Evolutionary conservation across 2,329 filamentous ascomycete genomes (phyloP), one percentile per base, ranked within the genome.

Genomic region (Exserohilum turcica): DNA sequence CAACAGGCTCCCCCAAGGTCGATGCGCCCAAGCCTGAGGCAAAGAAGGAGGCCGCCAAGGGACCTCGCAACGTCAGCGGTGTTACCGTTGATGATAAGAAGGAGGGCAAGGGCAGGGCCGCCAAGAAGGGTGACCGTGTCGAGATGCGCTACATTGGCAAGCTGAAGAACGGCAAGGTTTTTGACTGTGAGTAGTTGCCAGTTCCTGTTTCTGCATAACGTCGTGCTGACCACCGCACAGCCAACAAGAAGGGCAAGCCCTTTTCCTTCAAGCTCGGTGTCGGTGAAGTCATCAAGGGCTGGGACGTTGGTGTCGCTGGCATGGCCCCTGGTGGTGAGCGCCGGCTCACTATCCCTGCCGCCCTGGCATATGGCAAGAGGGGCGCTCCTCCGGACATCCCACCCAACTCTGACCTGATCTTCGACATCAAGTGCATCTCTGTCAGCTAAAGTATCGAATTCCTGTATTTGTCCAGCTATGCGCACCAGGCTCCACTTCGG

Each of bases 91-190:
- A 99, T 69, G 94, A 99, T 82, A 92, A 93, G 82, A 97, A 96
- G 82, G 74, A 91, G 60, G 94, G 94, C 55, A 86, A 84, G 62
- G 94, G 94, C 65, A 87, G 89, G 60, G 86, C 85, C 50, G 92
- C 88, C 60, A 97, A 97, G 88, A 88, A 86, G 70, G 93, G 94
- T 61, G 90, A 95, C 81, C 89, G 85, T 64, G 88, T 99, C 58
- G 87, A 91, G 70, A 94, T 99, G 86, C 87, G 94, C 73, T 99
- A 99, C 81, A 97, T 99, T 69, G 94, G 94, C 77, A 99, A 99
- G 84, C 89, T 82, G 49, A 85, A 88, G 72, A 89, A 96, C 77
- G 92, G 92, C 78, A 95, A 97, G 81, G 87, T 96, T 65, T 99
- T 99, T 72, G 93, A 97, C 78, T 84, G 89, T 92, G 79, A 82